Evolutionary conservation across 345 rosid species (phyloP).

Genomic region (Trapa bicornis): DNA sequence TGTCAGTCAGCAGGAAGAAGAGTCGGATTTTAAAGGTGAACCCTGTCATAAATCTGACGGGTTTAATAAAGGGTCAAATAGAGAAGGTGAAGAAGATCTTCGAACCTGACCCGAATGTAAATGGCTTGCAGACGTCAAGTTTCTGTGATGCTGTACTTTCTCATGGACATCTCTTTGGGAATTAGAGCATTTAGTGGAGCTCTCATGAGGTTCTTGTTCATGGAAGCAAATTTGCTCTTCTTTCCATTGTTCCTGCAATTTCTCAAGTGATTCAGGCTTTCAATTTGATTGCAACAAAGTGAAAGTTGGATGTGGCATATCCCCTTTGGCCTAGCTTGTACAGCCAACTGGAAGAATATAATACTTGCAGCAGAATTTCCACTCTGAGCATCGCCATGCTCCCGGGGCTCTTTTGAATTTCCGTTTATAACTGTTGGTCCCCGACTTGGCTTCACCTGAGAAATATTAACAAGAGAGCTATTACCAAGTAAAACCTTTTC

Average conservation of each 20-base stretch:
- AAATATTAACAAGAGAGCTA: background rate
- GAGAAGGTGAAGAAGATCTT: too few relatives aligned
- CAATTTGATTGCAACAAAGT: background rate
- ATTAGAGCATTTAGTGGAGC: slow-evolving; percentile 49
- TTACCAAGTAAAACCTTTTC: background rate
- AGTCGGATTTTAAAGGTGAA: background rate
- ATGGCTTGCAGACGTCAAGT: slow-evolving; percentile 26
- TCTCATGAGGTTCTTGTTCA: slow-evolving; percentile 34
- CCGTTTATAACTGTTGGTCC: background rate
- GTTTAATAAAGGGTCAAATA: too few relatives aligned
- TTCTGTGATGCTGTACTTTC: slow-evolving; percentile 39
- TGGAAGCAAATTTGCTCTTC: slow-evolving; percentile 23
- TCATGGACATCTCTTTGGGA: slow-evolving; percentile 38
- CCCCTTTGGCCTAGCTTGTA: background rate
- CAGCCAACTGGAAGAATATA: background rate
- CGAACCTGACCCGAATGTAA: slow-evolving; percentile 13
- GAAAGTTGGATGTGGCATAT: background rate
- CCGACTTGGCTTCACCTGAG: background rate
- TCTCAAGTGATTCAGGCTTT: background rate
- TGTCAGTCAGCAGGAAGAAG: background rate
- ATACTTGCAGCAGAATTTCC: background rate
- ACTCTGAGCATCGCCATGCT: background rate
- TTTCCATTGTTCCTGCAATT: slow-evolving; percentile 18
- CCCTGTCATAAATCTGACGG: background rate
- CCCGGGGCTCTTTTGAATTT: background rate